A percentile compares a stretch with the other conserved stretches of the same genome.
Conservation (phyloP, 345 rosid species). For the Linum lewisii region DNA sequence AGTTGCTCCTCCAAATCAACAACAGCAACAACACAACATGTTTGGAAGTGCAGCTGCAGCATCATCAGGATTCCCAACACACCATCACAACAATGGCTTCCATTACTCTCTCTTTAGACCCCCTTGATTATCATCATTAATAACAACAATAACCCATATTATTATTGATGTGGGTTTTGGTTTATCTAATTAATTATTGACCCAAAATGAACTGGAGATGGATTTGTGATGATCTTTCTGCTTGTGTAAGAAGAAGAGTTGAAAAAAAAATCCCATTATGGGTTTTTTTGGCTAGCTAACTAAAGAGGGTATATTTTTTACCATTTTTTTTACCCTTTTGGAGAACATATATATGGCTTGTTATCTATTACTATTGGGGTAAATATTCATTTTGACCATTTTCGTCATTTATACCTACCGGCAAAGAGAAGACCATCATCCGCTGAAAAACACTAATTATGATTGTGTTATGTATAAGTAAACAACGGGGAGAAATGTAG, state of each 20-base stretch:
- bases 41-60: constrained; percentile 84
- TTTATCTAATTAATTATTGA: no score
- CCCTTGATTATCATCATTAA: constrained; percentile 12
- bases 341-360: background rate
- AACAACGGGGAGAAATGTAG: no score
- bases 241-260: no score
- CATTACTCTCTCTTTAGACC: constrained; percentile 38
- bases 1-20: constrained; percentile 23
- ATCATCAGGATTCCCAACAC: constrained; percentile 95
- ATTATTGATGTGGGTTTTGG: no score
- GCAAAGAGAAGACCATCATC: no score
- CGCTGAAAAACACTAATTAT: no score
- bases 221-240: no score
- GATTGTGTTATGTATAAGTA: no score
- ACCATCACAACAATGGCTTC: constrained; percentile 24
- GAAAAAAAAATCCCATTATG: background rate
- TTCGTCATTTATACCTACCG: no score
- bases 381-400: no score
- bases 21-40: constrained; percentile 26
- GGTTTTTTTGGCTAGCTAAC: background rate
- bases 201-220: no score
- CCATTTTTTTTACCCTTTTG: background rate
- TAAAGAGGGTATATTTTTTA: background rate
- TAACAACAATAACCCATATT: background rate
- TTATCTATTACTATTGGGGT: no score